Evolutionary conservation across 2,329 filamentous ascomycete species (phyloP), one percentile per base, ranked within the genome.

Genomic region (Paramyrothecium roridum): DNA sequence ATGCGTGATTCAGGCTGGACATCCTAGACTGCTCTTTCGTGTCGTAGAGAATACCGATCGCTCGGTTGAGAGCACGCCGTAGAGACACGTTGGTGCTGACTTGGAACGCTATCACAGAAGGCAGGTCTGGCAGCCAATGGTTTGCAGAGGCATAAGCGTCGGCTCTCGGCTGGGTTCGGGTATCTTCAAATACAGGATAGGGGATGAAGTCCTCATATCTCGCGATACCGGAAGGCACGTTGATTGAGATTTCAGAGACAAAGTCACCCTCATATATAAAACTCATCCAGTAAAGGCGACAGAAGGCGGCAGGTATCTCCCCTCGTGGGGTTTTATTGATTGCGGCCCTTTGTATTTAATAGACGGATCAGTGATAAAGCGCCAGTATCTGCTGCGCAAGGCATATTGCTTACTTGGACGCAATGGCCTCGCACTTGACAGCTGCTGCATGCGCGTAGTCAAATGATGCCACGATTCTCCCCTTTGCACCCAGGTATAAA

Each of bases 41-140:
- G 22, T 67, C 63, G 46, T 69, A 69, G 2, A 68, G 59, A 1
- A 67, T 60, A 4, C 65, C 67, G 21, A 67, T 66, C 2, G 67
- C 64, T 1, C 66, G 62, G 4, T 69, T 69, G 0, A 69, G 49
- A 22, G 68, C 66, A 0, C 67, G 61, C 3, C 67, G 56, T 12
- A 69, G 67, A 1, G 67, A 63, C 1, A 66, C 64, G 48, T 67
- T 69, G 2, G 67, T 69, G 17, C 62, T 67, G n/a, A 69, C 64
- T 3, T 69, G 67, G 11, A 69, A 69, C 0, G 64, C 66, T 0
- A 67, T 60, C 1, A 69, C 26, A 10, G 26, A 30, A 6, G 26
- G 26, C 10, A 6, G 26, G 10, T 30, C 10, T 30, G 26, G 26
- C 26, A 30, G 26, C 26, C 26, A 30, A 30, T 30, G 4, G 10